Evolutionary conservation across 2,329 filamentous ascomycete genomes (phyloP).

Genomic region (Scedosporium minutisporum): DNA sequence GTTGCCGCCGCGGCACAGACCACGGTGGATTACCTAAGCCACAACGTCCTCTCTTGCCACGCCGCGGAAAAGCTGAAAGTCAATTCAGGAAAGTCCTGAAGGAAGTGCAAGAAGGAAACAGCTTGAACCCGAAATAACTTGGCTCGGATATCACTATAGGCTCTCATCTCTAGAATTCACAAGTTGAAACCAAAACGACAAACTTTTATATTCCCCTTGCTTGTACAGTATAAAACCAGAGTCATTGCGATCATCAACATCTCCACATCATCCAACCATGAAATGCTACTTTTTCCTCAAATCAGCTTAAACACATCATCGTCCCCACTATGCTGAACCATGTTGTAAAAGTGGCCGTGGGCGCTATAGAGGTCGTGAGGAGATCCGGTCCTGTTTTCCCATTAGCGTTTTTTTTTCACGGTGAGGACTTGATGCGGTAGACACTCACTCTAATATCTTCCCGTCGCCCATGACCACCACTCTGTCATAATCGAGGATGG

Average conservation of each 20-base stretch:
- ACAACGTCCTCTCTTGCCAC: neutral
- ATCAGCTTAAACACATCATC: slow-evolving; percentile 20
- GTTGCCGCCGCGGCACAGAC: neutral
- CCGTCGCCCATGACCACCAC: slow-evolving; percentile 39
- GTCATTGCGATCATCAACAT: neutral
- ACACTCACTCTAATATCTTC: slow-evolving; percentile 29
- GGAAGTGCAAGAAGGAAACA: too few relatives aligned
- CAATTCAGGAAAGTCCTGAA: too few relatives aligned
- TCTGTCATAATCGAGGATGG: slow-evolving; percentile 41
- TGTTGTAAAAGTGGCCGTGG: slow-evolving; percentile 40
- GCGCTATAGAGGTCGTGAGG: slow-evolving; percentile 35
- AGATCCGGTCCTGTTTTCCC: slow-evolving; percentile 27
- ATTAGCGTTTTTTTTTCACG: slow-evolving; percentile 8
- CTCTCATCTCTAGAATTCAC: neutral
- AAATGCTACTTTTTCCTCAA: neutral
- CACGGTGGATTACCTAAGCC: neutral
- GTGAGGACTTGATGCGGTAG: too few relatives aligned
- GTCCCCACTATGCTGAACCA: slow-evolving; percentile 46
- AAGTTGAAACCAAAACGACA: neutral
- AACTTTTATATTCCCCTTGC: neutral
- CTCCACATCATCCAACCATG: neutral
- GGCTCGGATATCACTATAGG: too few relatives aligned
- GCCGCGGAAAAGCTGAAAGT: too few relatives aligned
- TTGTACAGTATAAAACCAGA: neutral
- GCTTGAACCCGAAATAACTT: too few relatives aligned